phyloP scores from a whole-genome alignment of 148 eudicot species.

The Cornus controversa region DNA sequence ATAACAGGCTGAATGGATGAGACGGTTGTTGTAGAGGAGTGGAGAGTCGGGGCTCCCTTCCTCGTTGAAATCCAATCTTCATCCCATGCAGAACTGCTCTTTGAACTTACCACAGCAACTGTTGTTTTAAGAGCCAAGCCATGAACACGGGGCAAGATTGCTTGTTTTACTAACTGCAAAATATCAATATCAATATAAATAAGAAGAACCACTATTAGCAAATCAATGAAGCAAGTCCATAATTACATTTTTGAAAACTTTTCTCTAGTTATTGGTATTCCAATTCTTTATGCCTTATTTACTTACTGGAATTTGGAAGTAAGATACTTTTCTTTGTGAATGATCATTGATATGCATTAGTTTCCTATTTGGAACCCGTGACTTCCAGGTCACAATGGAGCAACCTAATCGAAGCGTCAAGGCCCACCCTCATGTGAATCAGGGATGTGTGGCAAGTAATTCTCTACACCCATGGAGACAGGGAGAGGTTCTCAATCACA shows the following conservation, averaged over 20 bases:
- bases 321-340: neutral
- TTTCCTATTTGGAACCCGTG: no score
- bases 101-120: conserved; percentile 86
- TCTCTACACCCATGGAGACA: no score
- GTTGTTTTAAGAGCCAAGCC: conserved; percentile 93
- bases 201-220: conserved; percentile 2
- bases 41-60: conserved; percentile 29
- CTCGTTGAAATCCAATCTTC: conserved; percentile 69
- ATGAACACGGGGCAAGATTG: conserved; percentile 84
- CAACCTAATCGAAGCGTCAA: no score
- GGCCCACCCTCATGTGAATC: no score
- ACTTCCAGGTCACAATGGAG: no score
- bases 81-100: conserved; percentile 75
- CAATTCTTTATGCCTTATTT: neutral
- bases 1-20: conserved; percentile 37
- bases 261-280: neutral
- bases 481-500: no score
- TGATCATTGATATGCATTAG: no score
- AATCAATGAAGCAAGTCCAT: neutral
- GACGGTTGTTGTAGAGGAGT: conserved; percentile 27
- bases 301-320: neutral
- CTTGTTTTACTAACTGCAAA: conserved; percentile 82
- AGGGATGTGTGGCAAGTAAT: no score
- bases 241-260: no score
- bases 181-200: conserved; percentile 7